A percentile compares a stretch with the other conserved stretches of the same genome.
phyloP scores from a whole-genome alignment of 1,284 basidiomycete genomes.

The Inonotus hispidus region DNA sequence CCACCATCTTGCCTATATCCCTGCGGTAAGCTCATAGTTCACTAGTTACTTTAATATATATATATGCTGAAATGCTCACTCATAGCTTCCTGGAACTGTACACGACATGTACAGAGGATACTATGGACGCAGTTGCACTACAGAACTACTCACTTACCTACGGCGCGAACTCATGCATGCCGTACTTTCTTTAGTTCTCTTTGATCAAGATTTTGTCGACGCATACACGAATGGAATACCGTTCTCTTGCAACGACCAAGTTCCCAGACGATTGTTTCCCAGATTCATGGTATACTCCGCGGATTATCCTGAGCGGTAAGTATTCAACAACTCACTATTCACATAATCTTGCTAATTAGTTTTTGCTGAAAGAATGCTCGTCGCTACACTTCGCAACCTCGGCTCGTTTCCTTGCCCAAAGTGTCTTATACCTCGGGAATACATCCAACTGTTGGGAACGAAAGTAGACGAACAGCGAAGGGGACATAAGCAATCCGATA shows the following conservation, averaged over 20 bases:
- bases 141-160: no score
- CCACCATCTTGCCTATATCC: slow-evolving; percentile 23
- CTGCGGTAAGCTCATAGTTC: slow-evolving; percentile 18
- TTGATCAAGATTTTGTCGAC: no score
- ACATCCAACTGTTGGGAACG: slow-evolving; percentile 23
- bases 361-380: slow-evolving; percentile 28
- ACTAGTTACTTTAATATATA: neutral
- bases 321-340: neutral
- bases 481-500: neutral
- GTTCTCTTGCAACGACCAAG: no score
- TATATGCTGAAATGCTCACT: neutral
- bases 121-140: neutral
- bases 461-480: slow-evolving; percentile 20
- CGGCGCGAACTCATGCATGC: no score
- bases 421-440: slow-evolving; percentile 23
- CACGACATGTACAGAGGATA: slow-evolving; percentile 11
- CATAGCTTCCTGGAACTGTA: slow-evolving; percentile 24
- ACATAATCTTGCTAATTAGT: no score
- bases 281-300: no score
- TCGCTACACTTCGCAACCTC: slow-evolving; percentile 26
- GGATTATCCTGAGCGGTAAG: no score
- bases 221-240: no score
- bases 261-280: no score
- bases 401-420: slow-evolving; percentile 27
- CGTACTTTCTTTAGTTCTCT: no score